These are phyloP conservation scores for Oryza officinalis DNA, from an alignment of 176 grass and related monocot species.

Conservation along the genomic window DNA sequence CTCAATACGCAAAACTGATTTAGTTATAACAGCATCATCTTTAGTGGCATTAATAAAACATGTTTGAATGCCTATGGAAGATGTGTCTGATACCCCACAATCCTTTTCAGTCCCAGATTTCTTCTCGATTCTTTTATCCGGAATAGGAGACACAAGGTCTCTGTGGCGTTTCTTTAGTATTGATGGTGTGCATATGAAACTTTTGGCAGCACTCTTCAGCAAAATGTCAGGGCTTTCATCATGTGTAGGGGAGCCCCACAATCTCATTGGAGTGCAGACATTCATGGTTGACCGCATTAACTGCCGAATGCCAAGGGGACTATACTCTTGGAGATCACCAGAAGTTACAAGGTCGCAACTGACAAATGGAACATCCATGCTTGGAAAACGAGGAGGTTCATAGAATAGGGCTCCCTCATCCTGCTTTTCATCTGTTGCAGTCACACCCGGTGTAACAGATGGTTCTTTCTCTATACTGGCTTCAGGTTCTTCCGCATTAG, in stretches of 20 bases:
- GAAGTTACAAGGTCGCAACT: conserved; percentile 90
- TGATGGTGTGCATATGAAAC: conserved; percentile 69
- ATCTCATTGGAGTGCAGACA: conserved; percentile 58
- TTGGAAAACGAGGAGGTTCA: conserved; percentile 83
- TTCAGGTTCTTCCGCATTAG: conserved; percentile 43
- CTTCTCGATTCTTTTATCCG: conserved; percentile 59
- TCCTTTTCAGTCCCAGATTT: conserved; percentile 44
- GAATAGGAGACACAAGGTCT: conserved; percentile 69
- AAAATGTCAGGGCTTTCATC: conserved; percentile 65
- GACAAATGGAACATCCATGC: conserved; percentile 90
- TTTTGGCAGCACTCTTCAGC: conserved; percentile 77
- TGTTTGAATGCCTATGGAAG: conserved; percentile 28
- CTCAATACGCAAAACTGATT: conserved; percentile 24
- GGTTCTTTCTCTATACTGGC: conserved; percentile 4
- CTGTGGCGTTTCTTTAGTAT: conserved; percentile 90
- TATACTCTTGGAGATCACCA: conserved; percentile 79
- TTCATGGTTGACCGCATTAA: conserved; percentile 75
- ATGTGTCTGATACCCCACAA: conserved; percentile 1
- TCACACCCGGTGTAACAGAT: conserved; percentile 4
- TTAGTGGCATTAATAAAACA: conserved; percentile 36
- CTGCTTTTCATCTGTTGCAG: conserved; percentile 24
- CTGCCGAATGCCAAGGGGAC: conserved; percentile 92
- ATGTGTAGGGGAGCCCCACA: conserved; percentile 66
- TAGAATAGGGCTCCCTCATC: conserved; percentile 67
- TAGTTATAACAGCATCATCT: conserved; percentile 19